Conservation (phyloP, 257 asterid species). For the Catharanthus roseus region DNA sequence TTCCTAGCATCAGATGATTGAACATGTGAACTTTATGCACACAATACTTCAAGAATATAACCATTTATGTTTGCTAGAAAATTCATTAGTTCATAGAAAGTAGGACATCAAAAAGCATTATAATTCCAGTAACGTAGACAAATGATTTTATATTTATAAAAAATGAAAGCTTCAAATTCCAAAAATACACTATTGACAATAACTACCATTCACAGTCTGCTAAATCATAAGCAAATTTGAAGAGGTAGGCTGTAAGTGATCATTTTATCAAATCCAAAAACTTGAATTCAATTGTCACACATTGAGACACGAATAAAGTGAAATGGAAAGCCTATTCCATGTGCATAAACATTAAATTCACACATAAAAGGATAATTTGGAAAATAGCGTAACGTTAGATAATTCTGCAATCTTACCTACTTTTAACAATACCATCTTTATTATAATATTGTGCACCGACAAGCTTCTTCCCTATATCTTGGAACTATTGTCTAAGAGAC, state of each 20-base stretch:
- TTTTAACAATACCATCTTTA: constrained; percentile 87
- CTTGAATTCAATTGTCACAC: background rate
- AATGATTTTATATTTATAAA: background rate
- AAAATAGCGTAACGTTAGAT: background rate
- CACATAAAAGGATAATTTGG: background rate
- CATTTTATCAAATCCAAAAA: constrained; percentile 3
- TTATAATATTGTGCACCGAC: constrained; percentile 97
- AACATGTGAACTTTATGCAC: background rate
- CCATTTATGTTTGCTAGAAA: background rate
- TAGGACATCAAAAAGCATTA: background rate
- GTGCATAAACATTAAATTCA: background rate
- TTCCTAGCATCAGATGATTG: background rate
- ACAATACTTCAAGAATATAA: background rate
- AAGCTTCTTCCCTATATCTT: constrained; percentile 97
- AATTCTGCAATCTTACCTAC: constrained; percentile 26
- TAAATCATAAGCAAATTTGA: background rate
- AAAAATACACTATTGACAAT: background rate
- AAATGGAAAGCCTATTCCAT: background rate
- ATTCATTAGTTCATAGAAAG: background rate
- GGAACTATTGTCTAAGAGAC: constrained; percentile 86
- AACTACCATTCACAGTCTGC: background rate
- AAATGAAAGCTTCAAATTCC: background rate
- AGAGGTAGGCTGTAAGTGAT: background rate
- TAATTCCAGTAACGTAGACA: background rate
- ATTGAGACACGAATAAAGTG: background rate